phyloP scores from a whole-genome alignment of 164 flowering plant species.

The Stephania japonica region DNA sequence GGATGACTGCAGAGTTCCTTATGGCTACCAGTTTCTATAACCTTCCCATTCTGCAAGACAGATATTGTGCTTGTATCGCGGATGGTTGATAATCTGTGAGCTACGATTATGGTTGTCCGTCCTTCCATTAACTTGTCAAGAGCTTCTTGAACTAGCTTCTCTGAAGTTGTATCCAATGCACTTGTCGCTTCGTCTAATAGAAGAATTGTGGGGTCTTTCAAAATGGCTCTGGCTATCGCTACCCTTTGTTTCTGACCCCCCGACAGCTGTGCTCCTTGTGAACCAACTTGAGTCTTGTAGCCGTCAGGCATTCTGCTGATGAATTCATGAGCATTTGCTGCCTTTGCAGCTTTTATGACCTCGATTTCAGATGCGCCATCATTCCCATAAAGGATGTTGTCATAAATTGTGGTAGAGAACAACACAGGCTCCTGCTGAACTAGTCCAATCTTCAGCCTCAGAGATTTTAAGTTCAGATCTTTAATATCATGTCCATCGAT shows the following conservation, averaged over 20 bases:
- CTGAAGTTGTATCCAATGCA: constrained; percentile 54
- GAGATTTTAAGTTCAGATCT: constrained; percentile 41
- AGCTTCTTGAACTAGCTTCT: constrained; percentile 59
- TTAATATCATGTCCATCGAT: constrained; percentile 59
- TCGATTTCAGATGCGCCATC: constrained; percentile 62
- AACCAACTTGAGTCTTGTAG: constrained; percentile 57
- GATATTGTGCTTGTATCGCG: constrained; percentile 43
- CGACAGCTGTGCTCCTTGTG: constrained; percentile 53
- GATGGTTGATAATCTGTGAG: constrained; percentile 55
- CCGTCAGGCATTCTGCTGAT: constrained; percentile 68
- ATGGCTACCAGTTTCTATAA: constrained; percentile 55
- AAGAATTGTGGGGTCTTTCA: constrained; percentile 51
- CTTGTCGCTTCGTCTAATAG: constrained; percentile 49
- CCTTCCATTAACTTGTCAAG: constrained; percentile 49
- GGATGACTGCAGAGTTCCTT: constrained; percentile 31
- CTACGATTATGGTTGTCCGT: constrained; percentile 52
- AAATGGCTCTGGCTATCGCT: constrained; percentile 56
- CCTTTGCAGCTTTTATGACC: constrained; percentile 60
- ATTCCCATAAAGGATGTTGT: constrained; percentile 70
- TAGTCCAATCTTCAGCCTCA: constrained; percentile 52
- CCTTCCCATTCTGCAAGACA: constrained; percentile 48
- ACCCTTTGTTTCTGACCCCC: constrained; percentile 69
- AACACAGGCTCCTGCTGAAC: constrained; percentile 82
- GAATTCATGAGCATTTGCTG: constrained; percentile 76
- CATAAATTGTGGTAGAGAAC: constrained; percentile 67